phyloP scores from a whole-genome alignment of 2,329 filamentous ascomycete species.

The Verticillium nubilum region DNA sequence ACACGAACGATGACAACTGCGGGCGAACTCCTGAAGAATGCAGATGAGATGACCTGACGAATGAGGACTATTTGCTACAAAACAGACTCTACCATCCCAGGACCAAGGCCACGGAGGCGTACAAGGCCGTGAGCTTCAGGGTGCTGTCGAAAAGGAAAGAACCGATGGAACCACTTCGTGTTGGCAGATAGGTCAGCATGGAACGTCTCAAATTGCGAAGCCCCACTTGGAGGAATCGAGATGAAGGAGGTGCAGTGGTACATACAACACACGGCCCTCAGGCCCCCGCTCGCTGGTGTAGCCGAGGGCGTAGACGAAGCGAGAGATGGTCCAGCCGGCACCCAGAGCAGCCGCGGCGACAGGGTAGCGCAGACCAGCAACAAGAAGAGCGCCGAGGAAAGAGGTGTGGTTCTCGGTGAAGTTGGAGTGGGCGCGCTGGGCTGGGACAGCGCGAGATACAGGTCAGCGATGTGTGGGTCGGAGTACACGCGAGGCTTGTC shows the following conservation, averaged over 20 bases:
- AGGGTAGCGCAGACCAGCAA: slow-evolving; percentile 53
- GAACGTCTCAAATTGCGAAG: background rate
- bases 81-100: slow-evolving; percentile 19
- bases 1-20: background rate
- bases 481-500: background rate
- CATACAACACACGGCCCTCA: slow-evolving; percentile 34
- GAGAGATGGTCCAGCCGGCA: slow-evolving; percentile 43
- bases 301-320: slow-evolving; percentile 49
- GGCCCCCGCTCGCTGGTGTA: slow-evolving; percentile 43
- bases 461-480: background rate
- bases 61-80: background rate
- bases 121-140: slow-evolving; percentile 38
- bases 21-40: background rate
- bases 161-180: slow-evolving; percentile 27
- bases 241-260: slow-evolving; percentile 2
- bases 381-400: slow-evolving; percentile 45
- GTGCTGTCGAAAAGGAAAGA: slow-evolving; percentile 27
- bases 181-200: slow-evolving; percentile 8
- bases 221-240: background rate
- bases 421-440: slow-evolving; percentile 58
- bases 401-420: slow-evolving; percentile 56
- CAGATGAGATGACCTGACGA: background rate
- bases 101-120: slow-evolving; percentile 32
- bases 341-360: slow-evolving; percentile 42
- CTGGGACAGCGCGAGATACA: slow-evolving; percentile 19